Evolutionary conservation across 306 rosid genomes (phyloP).

Genomic region (Styphnolobium japonicum): DNA sequence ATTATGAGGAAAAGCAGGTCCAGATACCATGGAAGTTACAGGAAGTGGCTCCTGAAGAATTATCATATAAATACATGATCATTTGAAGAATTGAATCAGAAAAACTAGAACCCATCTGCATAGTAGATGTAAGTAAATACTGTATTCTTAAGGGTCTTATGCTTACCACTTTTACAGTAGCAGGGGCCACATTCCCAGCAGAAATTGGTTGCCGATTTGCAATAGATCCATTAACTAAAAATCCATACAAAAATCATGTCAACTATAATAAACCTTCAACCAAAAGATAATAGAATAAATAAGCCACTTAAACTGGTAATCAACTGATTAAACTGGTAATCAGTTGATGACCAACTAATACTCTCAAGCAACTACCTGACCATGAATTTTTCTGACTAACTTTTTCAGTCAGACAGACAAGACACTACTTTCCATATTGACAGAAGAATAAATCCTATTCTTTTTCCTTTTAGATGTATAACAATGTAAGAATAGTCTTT

Average conservation of each 20-base stretch:
- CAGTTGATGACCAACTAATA: not conserved
- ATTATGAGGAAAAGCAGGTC: conserved; percentile 67
- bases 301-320: conserved; percentile 3
- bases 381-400: not conserved
- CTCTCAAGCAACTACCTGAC: not conserved
- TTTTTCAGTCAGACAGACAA: not conserved
- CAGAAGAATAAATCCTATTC: not conserved
- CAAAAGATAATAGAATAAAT: conserved; percentile 21
- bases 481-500: not conserved
- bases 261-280: conserved; percentile 12
- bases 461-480: not conserved
- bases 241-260: conserved; percentile 19
- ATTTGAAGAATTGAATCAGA: not conserved
- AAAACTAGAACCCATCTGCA: not conserved
- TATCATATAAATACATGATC: conserved; percentile 23
- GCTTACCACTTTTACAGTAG: conserved; percentile 89
- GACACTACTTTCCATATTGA: not conserved
- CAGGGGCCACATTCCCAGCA: conserved; percentile 67
- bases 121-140: not conserved
- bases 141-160: not conserved
- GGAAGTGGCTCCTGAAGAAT: conserved; percentile 81
- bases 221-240: conserved; percentile 78
- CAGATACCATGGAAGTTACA: conserved; percentile 69
- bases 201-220: conserved; percentile 66
- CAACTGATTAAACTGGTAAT: not conserved